Evolutionary conservation across 257 asterid genomes (phyloP).

Genomic region (Nyctanthes arbortristis): DNA sequence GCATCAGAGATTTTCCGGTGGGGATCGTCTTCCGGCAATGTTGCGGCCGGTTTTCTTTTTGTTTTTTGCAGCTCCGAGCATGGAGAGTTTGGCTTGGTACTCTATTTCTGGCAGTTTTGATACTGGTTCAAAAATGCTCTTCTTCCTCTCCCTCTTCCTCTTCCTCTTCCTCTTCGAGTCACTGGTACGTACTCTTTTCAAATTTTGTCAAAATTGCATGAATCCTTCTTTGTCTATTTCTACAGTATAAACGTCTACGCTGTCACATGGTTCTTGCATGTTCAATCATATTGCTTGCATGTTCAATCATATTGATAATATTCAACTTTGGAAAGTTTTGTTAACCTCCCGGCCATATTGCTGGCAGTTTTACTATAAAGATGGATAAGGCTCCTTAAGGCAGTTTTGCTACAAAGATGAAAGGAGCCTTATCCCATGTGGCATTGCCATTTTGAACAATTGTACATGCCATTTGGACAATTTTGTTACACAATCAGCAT

Average conservation of each 20-base stretch:
- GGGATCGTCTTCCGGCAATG: conserved; percentile 51
- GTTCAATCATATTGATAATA: not conserved
- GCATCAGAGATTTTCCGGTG: conserved; percentile 55
- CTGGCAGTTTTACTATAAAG: no score
- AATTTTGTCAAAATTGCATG: not conserved
- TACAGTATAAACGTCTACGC: not conserved
- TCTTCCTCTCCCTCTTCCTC: conserved; percentile 64
- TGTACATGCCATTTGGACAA: no score
- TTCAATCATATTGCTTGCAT: no score
- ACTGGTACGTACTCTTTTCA: conserved; percentile 41
- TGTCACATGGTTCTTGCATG: no score
- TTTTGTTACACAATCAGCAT: no score
- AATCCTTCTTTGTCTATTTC: not conserved
- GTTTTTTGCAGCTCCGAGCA: conserved; percentile 68
- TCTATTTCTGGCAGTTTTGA: conserved; percentile 62
- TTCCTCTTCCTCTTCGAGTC: no score
- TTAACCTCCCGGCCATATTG: no score
- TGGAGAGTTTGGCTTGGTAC: conserved; percentile 72
- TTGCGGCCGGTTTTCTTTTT: conserved; percentile 62
- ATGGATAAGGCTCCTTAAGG: no score
- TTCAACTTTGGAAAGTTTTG: no score
- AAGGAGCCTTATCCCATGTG: no score
- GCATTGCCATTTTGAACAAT: no score
- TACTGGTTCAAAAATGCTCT: conserved; percentile 59
- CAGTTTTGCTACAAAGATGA: no score